These are phyloP conservation scores for Penicilliopsis zonata DNA, from an alignment of 495 filamentous ascomycete genomes.

Conservation along the genomic window DNA sequence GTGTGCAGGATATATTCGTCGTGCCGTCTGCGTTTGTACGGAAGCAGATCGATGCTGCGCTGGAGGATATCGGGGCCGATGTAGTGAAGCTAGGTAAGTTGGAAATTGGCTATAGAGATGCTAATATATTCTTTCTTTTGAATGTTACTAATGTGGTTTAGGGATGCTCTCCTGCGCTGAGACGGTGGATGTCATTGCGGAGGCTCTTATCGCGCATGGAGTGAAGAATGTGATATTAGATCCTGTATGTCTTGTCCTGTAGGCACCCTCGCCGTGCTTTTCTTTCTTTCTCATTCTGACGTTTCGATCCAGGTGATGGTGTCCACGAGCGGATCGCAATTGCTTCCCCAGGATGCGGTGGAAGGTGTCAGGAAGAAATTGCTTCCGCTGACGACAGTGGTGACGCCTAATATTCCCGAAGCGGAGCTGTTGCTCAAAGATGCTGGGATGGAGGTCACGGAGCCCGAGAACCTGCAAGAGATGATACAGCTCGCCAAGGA, in stretches of 20 bases:
- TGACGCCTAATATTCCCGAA: constrained; percentile 91
- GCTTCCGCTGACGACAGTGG: constrained; percentile 63
- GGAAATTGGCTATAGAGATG: too few relatives aligned
- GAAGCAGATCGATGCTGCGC: constrained; percentile 72
- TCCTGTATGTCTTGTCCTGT: constrained; percentile 53
- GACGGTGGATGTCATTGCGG: constrained; percentile 63
- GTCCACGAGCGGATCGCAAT: constrained; percentile 67
- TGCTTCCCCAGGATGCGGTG: constrained; percentile 62
- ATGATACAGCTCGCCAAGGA: constrained; percentile 55
- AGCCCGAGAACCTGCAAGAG: constrained; percentile 44
- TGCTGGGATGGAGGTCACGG: constrained; percentile 31
- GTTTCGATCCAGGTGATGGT: constrained; percentile 67
- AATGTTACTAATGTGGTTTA: constrained; percentile 13
- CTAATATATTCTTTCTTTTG: neutral
- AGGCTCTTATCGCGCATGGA: constrained; percentile 46
- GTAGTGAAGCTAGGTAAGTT: constrained; percentile 79
- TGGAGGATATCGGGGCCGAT: constrained; percentile 76
- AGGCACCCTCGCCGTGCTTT: too few relatives aligned
- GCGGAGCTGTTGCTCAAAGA: constrained; percentile 60
- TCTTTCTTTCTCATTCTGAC: constrained; percentile 5
- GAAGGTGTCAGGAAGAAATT: constrained; percentile 48
- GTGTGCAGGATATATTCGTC: constrained; percentile 70
- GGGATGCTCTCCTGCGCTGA: constrained; percentile 82
- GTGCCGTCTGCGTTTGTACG: constrained; percentile 66
- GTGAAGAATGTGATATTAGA: constrained; percentile 64